Percentiles rank a stretch among this genome's conserved stretches.
These are phyloP conservation scores for Phtheirospermum japonicum DNA, from an alignment of 257 asterid species.

Conservation along the genomic window DNA sequence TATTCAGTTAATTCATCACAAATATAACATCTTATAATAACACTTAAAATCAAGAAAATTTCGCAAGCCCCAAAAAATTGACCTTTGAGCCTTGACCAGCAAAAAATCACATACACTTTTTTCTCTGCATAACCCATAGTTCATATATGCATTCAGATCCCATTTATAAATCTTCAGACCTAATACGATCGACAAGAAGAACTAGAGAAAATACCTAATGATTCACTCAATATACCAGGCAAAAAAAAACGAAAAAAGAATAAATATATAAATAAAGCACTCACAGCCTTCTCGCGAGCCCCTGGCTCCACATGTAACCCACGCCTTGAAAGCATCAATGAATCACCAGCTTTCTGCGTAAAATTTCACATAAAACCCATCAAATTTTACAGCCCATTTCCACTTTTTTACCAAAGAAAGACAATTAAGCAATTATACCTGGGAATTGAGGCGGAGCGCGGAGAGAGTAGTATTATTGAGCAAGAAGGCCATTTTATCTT, in stretches of 20 bases:
- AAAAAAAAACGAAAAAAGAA: background rate
- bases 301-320: slow-evolving; percentile 79
- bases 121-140: no score
- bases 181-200: slow-evolving; percentile 5
- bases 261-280: slow-evolving; percentile 24
- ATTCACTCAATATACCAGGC: background rate
- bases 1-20: background rate
- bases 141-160: slow-evolving; percentile 17
- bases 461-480: background rate
- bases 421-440: slow-evolving; percentile 30
- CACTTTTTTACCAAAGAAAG: background rate
- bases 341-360: slow-evolving; percentile 41
- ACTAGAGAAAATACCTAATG: background rate
- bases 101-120: background rate
- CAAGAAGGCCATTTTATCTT: background rate
- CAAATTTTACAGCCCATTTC: slow-evolving; percentile 23
- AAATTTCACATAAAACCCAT: slow-evolving; percentile 16
- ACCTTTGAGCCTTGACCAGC: no score
- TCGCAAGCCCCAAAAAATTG: no score
- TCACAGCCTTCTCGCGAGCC: slow-evolving; percentile 89
- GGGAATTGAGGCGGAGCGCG: slow-evolving; percentile 33
- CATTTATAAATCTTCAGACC: background rate
- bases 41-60: background rate
- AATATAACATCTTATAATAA: slow-evolving; percentile 1
- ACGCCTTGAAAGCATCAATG: slow-evolving; percentile 46